These are phyloP conservation scores for Neurospora sp. DNA, from an alignment of 495 filamentous ascomycete genomes.

Conservation along the genomic window DNA sequence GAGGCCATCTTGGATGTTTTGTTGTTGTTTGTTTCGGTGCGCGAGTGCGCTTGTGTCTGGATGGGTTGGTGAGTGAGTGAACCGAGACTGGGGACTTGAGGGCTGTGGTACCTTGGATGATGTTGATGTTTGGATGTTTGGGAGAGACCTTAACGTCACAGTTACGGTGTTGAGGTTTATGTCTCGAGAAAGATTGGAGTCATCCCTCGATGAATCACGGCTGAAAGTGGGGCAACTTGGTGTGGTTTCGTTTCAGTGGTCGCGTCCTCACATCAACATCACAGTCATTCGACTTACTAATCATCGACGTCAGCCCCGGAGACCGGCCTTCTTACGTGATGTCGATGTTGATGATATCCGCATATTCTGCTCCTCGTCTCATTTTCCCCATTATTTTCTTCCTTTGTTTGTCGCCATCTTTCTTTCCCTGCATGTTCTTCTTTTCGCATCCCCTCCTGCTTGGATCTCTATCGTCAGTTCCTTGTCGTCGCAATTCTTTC, in stretches of 20 bases:
- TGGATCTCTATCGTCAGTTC: no score
- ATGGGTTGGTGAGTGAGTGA: background rate
- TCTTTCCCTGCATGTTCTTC: no score
- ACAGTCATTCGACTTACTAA: background rate
- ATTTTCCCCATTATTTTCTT: no score
- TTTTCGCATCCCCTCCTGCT: no score
- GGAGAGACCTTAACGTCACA: background rate
- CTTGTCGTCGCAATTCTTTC: no score
- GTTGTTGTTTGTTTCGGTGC: background rate
- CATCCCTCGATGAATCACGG: background rate
- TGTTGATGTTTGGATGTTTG: background rate
- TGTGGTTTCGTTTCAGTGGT: no score
- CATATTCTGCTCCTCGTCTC: no score
- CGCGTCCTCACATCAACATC: background rate
- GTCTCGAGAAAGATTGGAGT: background rate
- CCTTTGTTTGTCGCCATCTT: no score
- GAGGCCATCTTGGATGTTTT: constrained; percentile 1
- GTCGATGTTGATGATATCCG: no score
- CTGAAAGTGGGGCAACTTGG: background rate
- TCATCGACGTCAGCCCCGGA: no score
- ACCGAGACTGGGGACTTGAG: background rate
- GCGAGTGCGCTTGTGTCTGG: background rate
- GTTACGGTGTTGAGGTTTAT: background rate
- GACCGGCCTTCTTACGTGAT: background rate
- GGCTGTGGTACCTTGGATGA: background rate